Evolutionary conservation across 2,329 filamentous ascomycete species (phyloP), one percentile per base, ranked within the genome.

Genomic region (Davidsoniella australis): DNA sequence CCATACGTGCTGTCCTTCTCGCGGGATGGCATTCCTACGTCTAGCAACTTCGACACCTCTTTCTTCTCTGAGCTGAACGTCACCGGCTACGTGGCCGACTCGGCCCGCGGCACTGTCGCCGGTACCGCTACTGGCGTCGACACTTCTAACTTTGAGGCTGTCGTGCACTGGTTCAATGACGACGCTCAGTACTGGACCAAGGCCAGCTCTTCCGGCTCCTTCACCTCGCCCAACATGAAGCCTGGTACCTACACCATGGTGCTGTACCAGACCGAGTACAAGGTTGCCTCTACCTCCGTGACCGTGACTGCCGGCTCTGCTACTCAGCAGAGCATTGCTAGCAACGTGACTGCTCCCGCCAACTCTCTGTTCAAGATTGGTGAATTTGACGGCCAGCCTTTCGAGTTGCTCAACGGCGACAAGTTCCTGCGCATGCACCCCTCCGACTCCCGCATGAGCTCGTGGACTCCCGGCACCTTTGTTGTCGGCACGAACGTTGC

Each of bases 391-490:
- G 78, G 78, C 43, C 68, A 75, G 61, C 75, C 75, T 17, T 72
- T 66, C 5, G 77, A 76, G 14, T 80, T 83, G 66, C 70, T 71
- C 55, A 82, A 84, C 58, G 78, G 78, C 12, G 77, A 71, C 49
- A 80, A 80, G 57, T 73, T 80, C 58, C 68, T 76, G 12, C 70
- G 76, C 47, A 82, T 82, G 78, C 79, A 83, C 58, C 79, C 78
- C 2, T 75, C 73, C 3, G 79, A 82, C 61, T 63, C 62, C 38
- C 72, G 78, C 57, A 82, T 82, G 78, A 62, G 66, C 23, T 66
- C 64, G 50, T 82, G 78, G 78, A 69, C 66, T 0, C 68, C 75
- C 0, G 56, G 69, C 10, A 80, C 76, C 1, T 80, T 78, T 62
- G 79, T 73, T 2, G 71, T 79, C 9, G 77, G 76, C 39, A 69